Evolutionary conservation across 1,139 yeast genomes (phyloP).

Genomic region (Saccharomyces hybrid): DNA sequence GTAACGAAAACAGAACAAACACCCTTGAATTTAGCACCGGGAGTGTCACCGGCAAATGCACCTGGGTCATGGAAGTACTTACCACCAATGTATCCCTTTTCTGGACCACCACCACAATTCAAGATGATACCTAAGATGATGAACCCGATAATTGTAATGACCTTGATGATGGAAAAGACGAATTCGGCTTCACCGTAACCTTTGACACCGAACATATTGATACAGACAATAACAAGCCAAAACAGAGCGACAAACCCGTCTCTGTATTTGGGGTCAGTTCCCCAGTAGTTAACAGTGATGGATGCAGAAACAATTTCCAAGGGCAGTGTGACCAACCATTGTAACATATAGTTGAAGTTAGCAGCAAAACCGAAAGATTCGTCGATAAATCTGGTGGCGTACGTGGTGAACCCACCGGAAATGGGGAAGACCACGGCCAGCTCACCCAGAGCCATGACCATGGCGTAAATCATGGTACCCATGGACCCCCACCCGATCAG

Average conservation of each 20-base stretch:
- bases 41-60: constrained; percentile 46
- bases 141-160: constrained; percentile 57
- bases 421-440: constrained; percentile 61
- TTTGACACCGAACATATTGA: constrained; percentile 58
- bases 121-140: constrained; percentile 61
- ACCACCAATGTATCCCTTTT: constrained; percentile 52
- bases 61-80: constrained; percentile 58
- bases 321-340: constrained; percentile 65
- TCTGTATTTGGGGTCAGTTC: constrained; percentile 24
- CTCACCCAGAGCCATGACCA: constrained; percentile 66
- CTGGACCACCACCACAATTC: constrained; percentile 62
- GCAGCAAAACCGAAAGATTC: constrained; percentile 70
- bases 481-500: constrained; percentile 49
- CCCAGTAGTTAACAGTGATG: constrained; percentile 61
- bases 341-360: constrained; percentile 65
- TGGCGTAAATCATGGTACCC: constrained; percentile 52
- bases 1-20: constrained; percentile 43
- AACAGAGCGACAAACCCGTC: constrained; percentile 47
- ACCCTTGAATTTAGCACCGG: constrained; percentile 41
- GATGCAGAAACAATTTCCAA: constrained; percentile 69
- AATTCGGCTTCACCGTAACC: constrained; percentile 66
- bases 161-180: constrained; percentile 50
- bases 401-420: constrained; percentile 65
- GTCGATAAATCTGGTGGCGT: constrained; percentile 58
- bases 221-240: constrained; percentile 46